Conservation (phyloP, 176 grass and related monocot genomes). For the Phoenix roebelenii region DNA sequence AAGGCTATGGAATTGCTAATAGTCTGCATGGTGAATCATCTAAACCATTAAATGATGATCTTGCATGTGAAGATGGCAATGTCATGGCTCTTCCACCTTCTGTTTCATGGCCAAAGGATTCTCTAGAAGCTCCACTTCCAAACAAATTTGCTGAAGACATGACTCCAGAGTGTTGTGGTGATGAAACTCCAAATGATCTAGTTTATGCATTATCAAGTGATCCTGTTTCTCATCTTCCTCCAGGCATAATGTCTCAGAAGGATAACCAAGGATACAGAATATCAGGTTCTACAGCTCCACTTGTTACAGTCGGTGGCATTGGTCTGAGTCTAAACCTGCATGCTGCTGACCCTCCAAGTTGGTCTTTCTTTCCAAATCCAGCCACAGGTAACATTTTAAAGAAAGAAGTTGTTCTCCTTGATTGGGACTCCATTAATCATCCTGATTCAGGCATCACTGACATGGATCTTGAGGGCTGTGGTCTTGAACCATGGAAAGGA, state of each 20-base stretch:
- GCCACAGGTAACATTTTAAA: slow-evolving; percentile 8
- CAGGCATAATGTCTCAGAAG: slow-evolving; percentile 5
- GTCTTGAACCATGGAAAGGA: slow-evolving; percentile 6
- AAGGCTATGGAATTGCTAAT: slow-evolving; percentile 22
- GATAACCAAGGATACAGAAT: neutral
- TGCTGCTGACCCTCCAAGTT: neutral
- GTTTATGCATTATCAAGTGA: slow-evolving; percentile 16
- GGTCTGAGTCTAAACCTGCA: slow-evolving; percentile 16
- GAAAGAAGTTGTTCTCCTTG: slow-evolving; percentile 24
- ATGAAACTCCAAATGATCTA: slow-evolving; percentile 14
- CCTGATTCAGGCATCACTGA: slow-evolving; percentile 20
- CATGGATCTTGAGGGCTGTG: slow-evolving; percentile 1
- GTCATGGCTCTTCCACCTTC: slow-evolving; percentile 17
- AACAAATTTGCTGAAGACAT: slow-evolving; percentile 12
- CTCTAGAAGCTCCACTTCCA: slow-evolving; percentile 21
- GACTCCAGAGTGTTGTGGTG: slow-evolving; percentile 5
- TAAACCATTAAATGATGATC: neutral
- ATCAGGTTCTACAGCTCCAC: neutral
- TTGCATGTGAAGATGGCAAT: slow-evolving; percentile 8
- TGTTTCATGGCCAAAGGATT: slow-evolving; percentile 20
- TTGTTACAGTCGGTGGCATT: slow-evolving; percentile 5
- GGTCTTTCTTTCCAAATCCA: slow-evolving; percentile 21
- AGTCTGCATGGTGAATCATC: neutral
- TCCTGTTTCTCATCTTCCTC: slow-evolving; percentile 2
- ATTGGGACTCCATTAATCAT: slow-evolving; percentile 13